Base-by-base conservation (phyloP, 805 yeast genomes). In the Saccharomycopsis babjevae region DNA sequence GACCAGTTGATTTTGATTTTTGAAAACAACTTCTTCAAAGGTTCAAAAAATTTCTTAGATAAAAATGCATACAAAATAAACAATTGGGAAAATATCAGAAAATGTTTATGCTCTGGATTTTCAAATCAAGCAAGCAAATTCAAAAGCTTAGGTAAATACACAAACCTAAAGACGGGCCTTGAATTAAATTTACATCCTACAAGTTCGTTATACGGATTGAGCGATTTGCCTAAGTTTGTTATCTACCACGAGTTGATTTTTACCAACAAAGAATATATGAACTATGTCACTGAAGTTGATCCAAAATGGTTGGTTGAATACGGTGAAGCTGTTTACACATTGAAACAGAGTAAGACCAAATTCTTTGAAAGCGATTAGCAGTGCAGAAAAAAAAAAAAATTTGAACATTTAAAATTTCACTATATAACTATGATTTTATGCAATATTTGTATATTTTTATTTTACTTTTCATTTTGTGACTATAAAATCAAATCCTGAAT, bases 141-240 rank as follows among this genome's bases (percentile, higher is more conserved):
- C 30, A 83, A 87, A 68, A 79, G 82, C 70, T 75, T 81, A 57
- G 64, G 74, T 65, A 76, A 76, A 75, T 71, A 81, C 62, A 81
- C 88, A 0, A 76, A 88, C 13, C 76, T 83, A 13, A 73, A 86
- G 40, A 76, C 81, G 28, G 76, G 78, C 54, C 73, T 76, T 65
- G 96, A 92, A 2, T 89, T 88, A 38, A 81, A 84, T 58, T 79
- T 93, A 62, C 97, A 93, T 70, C 99, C 99, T 0, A 88, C 96
- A 1, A 87, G 96, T 63, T 74, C 90, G 3, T 71, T 93, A 20
- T 83, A 79, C 68, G 79, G 80, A 16, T 74, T 74, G 61, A 80
- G 79, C 42, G 76, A 75, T 61, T 78, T 76, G 50, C 88, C 93
- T 13, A 93, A 88, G 62, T 89, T 89, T 73, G 86, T 91, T 54